These are phyloP conservation scores for Chrysanthemum lavandulifolium DNA, from an alignment of 129 eudicot genomes.

Conservation along the genomic window DNA sequence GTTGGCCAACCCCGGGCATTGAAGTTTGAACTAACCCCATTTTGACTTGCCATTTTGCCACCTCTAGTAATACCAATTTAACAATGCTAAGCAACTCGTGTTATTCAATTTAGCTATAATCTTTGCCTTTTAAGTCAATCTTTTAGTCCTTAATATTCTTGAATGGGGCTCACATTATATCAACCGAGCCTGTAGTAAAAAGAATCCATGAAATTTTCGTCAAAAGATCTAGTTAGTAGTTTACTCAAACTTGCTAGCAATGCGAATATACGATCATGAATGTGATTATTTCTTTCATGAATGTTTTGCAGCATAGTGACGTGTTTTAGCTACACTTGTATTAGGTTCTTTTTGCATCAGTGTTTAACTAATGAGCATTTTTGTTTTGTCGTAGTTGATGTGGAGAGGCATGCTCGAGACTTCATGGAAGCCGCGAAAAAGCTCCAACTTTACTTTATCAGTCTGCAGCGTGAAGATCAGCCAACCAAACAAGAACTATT, in stretches of 20 bases:
- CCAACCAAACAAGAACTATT: constrained; percentile 74
- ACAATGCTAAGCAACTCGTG: not conserved
- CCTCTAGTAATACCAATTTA: not conserved
- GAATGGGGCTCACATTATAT: not conserved
- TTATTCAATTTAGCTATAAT: not conserved
- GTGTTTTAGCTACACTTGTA: not conserved
- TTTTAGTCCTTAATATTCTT: not conserved
- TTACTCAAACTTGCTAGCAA: not conserved
- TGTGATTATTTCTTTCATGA: not conserved
- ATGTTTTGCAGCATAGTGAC: constrained; percentile 3
- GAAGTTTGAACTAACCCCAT: not conserved
- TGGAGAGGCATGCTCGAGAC: constrained; percentile 98
- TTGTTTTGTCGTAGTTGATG: constrained; percentile 67
- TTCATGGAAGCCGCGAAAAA: constrained; percentile 98
- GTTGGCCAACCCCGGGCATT: not conserved
- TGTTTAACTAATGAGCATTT: not conserved
- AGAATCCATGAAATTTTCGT: not conserved
- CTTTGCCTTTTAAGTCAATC: not conserved
- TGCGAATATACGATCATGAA: not conserved
- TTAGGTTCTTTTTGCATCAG: not conserved
- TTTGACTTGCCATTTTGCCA: not conserved
- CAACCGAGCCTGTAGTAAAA: not conserved
- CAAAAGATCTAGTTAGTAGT: not conserved
- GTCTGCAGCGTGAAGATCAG: constrained; percentile 79
- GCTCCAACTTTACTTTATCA: constrained; percentile 77